phyloP scores from a whole-genome alignment of 163 green algal species.

The Scenedesmus sp. region DNA sequence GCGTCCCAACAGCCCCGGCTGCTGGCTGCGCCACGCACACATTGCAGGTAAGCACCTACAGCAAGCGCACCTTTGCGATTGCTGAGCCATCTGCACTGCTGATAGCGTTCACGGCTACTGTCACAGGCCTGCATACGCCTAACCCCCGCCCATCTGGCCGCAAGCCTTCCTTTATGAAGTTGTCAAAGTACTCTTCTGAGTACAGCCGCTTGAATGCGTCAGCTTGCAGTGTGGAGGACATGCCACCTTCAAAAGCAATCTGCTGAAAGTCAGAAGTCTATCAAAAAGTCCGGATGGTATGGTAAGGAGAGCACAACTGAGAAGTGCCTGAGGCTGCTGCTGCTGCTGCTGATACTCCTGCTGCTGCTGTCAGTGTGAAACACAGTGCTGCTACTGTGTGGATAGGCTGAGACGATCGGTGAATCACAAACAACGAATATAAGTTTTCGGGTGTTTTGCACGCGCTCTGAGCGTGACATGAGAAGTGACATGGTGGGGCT shows the following conservation, averaged over 20 bases:
- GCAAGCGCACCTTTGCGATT: constrained; percentile 74
- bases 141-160: constrained; percentile 83
- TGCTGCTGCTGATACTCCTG: background rate
- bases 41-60: background rate
- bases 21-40: constrained; percentile 56
- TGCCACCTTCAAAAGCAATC: background rate
- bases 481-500: background rate
- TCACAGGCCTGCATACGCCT: constrained; percentile 63
- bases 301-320: background rate
- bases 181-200: constrained; percentile 77
- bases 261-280: background rate
- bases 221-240: constrained; percentile 60
- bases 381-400: background rate
- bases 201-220: constrained; percentile 87
- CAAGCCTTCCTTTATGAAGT: constrained; percentile 74
- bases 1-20: background rate
- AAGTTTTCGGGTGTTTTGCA: background rate
- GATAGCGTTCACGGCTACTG: constrained; percentile 74
- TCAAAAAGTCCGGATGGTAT: background rate
- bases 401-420: too few relatives aligned
- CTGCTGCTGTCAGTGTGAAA: background rate
- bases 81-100: constrained; percentile 75
- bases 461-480: background rate
- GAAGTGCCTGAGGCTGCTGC: background rate
- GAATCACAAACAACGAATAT: too few relatives aligned